Evolutionary conservation across 371 early-diverging fungal species (phyloP).

Genomic region (Syncephalastrum monosporum): DNA sequence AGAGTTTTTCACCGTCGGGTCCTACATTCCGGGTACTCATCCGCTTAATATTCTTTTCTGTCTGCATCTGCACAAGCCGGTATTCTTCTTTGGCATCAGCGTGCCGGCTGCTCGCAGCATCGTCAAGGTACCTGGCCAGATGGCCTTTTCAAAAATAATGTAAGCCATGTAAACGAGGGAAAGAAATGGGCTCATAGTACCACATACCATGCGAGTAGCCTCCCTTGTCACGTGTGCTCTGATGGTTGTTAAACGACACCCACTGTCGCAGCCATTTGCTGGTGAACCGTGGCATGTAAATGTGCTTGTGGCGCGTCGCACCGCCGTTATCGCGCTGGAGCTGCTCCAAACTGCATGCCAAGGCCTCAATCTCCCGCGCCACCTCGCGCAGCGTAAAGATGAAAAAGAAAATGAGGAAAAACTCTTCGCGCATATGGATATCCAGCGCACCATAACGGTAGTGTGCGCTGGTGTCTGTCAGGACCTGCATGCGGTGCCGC

Average conservation of each 20-base stretch:
- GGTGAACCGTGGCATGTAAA: slow-evolving; percentile 54
- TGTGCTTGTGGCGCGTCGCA: slow-evolving; percentile 16
- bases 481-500: slow-evolving; percentile 10
- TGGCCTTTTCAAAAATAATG: not conserved
- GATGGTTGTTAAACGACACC: slow-evolving; percentile 42
- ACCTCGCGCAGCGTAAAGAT: slow-evolving; percentile 60
- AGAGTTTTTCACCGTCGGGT: too few species aligned
- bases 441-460: slow-evolving; percentile 23
- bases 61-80: slow-evolving; percentile 24
- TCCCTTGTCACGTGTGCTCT: slow-evolving; percentile 43
- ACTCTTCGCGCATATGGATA: slow-evolving; percentile 56
- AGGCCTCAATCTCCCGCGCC: slow-evolving; percentile 49
- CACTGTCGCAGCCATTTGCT: slow-evolving; percentile 52
- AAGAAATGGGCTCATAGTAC: too few species aligned
- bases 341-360: slow-evolving; percentile 38
- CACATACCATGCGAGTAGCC: slow-evolving; percentile 36
- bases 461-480: not conserved
- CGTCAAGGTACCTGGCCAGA: too few species aligned
- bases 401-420: slow-evolving; percentile 65
- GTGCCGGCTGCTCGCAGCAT: slow-evolving; percentile 15
- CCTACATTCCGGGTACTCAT: too few species aligned
- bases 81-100: slow-evolving; percentile 26
- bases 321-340: slow-evolving; percentile 17
- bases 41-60: slow-evolving; percentile 5
- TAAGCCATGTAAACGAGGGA: not conserved